Conservation (phyloP, 495 filamentous ascomycete species). For the Lasiosphaeria ovina region DNA sequence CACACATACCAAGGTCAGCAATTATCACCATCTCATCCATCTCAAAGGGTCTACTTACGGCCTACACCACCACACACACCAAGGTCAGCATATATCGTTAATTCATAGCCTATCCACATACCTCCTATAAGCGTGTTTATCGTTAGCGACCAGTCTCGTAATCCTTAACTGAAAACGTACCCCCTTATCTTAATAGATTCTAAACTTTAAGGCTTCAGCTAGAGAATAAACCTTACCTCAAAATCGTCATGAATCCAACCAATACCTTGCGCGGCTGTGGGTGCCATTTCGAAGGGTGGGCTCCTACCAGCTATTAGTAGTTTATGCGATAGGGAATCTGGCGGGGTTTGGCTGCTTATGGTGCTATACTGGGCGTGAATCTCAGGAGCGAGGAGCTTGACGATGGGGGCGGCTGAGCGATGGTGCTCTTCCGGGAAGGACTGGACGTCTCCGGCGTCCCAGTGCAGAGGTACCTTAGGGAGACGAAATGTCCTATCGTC, state of each 20-base stretch:
- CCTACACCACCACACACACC: not conserved
- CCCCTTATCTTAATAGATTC: not conserved
- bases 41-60: not conserved
- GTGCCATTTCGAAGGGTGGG: not conserved
- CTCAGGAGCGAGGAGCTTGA: not conserved
- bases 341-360: not conserved
- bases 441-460: no score
- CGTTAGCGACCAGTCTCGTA: not conserved
- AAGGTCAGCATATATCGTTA: not conserved
- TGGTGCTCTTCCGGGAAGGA: not conserved
- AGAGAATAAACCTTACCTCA: not conserved
- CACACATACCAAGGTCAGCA: conserved; percentile 1
- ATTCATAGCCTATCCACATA: not conserved
- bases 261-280: not conserved
- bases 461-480: no score
- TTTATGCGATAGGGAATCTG: not conserved
- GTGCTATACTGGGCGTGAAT: not conserved
- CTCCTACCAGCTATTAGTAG: not conserved
- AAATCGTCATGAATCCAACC: not conserved
- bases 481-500: no score
- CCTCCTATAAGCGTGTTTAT: not conserved
- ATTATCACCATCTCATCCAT: not conserved
- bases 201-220: not conserved
- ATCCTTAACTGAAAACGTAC: not conserved
- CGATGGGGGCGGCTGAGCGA: not conserved